Conservation (phyloP, 1,139 yeast genomes). For the Pneumocystis canis region DNA sequence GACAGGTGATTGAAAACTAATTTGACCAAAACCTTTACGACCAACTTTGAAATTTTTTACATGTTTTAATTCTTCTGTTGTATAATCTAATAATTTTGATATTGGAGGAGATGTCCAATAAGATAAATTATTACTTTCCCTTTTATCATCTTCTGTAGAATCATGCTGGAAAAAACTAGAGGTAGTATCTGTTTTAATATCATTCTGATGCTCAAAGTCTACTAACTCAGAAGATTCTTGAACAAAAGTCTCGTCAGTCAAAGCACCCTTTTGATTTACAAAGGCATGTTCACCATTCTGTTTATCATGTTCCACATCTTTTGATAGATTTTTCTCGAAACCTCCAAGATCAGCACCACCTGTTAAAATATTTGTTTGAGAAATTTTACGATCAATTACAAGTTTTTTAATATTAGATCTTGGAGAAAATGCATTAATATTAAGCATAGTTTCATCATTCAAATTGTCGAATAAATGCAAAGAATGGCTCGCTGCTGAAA, state of each 20-base stretch:
- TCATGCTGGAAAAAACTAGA: neutral
- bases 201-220: neutral
- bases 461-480: neutral
- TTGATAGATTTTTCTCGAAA: constrained; percentile 10
- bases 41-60: constrained; percentile 66
- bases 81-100: constrained; percentile 42
- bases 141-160: neutral
- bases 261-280: neutral
- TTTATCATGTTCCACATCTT: constrained; percentile 13
- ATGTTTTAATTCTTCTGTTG: constrained; percentile 48
- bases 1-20: constrained; percentile 66
- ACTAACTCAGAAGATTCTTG: neutral
- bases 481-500: constrained; percentile 4
- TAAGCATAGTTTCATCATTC: constrained; percentile 38
- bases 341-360: constrained; percentile 15
- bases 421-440: constrained; percentile 62
- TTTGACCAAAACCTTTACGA: constrained; percentile 59
- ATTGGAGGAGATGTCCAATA: constrained; percentile 80
- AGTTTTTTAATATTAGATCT: constrained; percentile 43
- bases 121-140: constrained; percentile 43
- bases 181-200: neutral
- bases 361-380: constrained; percentile 18
- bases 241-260: neutral
- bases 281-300: neutral
- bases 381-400: constrained; percentile 36